phyloP scores from a whole-genome alignment of 2,329 filamentous ascomycete genomes.

The Hypoxylon sp. region DNA sequence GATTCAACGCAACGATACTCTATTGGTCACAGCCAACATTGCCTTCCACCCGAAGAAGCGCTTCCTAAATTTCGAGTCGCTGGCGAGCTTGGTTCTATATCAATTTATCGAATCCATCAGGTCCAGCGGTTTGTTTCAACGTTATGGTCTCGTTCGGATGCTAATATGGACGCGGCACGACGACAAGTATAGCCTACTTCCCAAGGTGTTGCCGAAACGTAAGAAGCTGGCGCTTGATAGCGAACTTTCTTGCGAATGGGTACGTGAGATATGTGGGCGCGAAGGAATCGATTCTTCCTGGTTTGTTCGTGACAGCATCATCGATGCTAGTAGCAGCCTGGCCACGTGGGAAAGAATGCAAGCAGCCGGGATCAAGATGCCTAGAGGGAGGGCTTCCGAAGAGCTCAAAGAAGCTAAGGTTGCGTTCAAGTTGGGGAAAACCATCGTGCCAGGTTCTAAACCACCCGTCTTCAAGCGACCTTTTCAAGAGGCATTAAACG shows the following conservation, averaged over 20 bases:
- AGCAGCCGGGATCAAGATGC: slow-evolving; percentile 59
- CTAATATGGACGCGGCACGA: slow-evolving; percentile 78
- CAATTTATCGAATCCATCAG: slow-evolving; percentile 74
- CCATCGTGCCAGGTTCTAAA: slow-evolving; percentile 39
- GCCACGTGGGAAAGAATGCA: slow-evolving; percentile 64
- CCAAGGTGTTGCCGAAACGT: slow-evolving; percentile 70
- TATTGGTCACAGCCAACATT: slow-evolving; percentile 81
- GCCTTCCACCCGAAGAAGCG: slow-evolving; percentile 66
- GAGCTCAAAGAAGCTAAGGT: slow-evolving; percentile 49
- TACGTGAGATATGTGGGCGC: slow-evolving; percentile 70
- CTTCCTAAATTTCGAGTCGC: slow-evolving; percentile 68
- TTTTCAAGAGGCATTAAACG: slow-evolving; percentile 58
- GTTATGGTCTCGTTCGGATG: slow-evolving; percentile 84
- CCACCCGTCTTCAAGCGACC: slow-evolving; percentile 57
- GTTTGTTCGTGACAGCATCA: slow-evolving; percentile 61
- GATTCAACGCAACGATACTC: slow-evolving; percentile 74
- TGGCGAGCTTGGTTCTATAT: slow-evolving; percentile 71
- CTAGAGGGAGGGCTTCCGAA: slow-evolving; percentile 61
- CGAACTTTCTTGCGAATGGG: slow-evolving; percentile 72
- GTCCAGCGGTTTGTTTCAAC: slow-evolving; percentile 74
- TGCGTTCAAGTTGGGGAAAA: slow-evolving; percentile 28
- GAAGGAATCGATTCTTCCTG: slow-evolving; percentile 51
- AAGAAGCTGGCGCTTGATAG: slow-evolving; percentile 70
- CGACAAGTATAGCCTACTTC: slow-evolving; percentile 72
- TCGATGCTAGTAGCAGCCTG: slow-evolving; percentile 64